phyloP scores from a whole-genome alignment of 768 basidiomycete genomes.

The Mycena floridula region DNA sequence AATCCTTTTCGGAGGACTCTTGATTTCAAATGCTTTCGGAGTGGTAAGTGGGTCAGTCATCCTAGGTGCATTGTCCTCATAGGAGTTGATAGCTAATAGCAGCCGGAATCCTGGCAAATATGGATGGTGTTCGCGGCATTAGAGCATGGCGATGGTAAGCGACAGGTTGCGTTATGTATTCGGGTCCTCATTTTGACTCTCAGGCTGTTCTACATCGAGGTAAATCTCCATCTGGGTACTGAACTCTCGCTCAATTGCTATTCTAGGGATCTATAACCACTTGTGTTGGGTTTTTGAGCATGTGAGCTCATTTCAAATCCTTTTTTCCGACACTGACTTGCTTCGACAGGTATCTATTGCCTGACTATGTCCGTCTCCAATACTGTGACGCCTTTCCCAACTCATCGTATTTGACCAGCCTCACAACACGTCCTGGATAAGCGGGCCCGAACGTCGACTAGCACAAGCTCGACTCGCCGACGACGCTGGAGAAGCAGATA shows the following conservation, averaged over 20 bases:
- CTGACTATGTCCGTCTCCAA: conserved; percentile 42
- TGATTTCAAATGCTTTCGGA: conserved; percentile 66
- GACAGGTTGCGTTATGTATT: not conserved
- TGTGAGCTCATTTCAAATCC: conserved; percentile 26
- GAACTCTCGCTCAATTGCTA: not conserved
- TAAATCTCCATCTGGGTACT: conserved; percentile 6
- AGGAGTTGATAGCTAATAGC: conserved; percentile 70
- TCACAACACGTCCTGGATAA: conserved; percentile 57
- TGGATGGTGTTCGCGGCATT: conserved; percentile 64
- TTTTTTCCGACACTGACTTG: not conserved
- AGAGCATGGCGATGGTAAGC: conserved; percentile 64
- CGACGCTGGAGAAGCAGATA: conserved; percentile 62
- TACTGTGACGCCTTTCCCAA: conserved; percentile 13
- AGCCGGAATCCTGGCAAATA: conserved; percentile 63
- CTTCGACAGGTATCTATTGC: conserved; percentile 49
- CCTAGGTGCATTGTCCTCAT: too few relatives aligned
- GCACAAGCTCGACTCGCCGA: conserved; percentile 63
- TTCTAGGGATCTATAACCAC: conserved; percentile 59
- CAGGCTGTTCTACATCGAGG: conserved; percentile 71
- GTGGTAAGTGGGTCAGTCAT: conserved; percentile 34
- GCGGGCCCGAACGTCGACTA: conserved; percentile 41
- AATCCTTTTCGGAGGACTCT: conserved; percentile 50
- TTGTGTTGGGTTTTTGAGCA: conserved; percentile 43
- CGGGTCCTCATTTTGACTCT: too few relatives aligned
- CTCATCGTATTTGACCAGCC: conserved; percentile 57